Percentiles rank a stretch among this genome's conserved stretches.
Conservation (phyloP, 495 filamentous ascomycete genomes). For the Penicillium bialowiezense region DNA sequence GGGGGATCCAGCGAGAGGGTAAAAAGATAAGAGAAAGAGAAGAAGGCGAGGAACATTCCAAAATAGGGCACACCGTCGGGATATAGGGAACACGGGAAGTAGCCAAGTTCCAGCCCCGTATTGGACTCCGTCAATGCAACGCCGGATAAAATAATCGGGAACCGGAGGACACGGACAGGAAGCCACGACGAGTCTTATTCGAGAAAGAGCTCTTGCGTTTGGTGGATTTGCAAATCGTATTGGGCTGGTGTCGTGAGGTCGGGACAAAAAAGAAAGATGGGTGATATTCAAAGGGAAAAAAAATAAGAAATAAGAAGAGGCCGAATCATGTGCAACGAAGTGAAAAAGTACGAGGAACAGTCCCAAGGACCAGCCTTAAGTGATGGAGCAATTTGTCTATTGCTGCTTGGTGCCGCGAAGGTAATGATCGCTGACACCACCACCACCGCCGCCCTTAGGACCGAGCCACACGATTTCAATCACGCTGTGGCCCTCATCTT, state of each 20-base stretch:
- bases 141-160: constrained; percentile 31
- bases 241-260: constrained; percentile 22
- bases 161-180: constrained; percentile 24
- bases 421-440: constrained; percentile 33
- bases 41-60: constrained; percentile 6
- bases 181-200: constrained; percentile 26
- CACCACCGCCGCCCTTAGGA: constrained; percentile 42
- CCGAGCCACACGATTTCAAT: constrained; percentile 52
- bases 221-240: constrained; percentile 18
- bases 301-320: background rate
- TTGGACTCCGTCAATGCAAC: constrained; percentile 33
- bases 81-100: constrained; percentile 26
- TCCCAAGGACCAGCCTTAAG: constrained; percentile 27
- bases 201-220: constrained; percentile 11
- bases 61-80: constrained; percentile 12
- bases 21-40: constrained; percentile 5
- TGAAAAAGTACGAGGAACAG: constrained; percentile 16
- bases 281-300: constrained; percentile 14
- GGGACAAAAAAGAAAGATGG: constrained; percentile 12
- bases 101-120: constrained; percentile 25
- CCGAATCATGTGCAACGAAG: constrained; percentile 42
- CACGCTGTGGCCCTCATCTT: constrained; percentile 44
- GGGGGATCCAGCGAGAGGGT: background rate
- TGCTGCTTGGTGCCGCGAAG: constrained; percentile 29
- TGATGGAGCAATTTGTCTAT: constrained; percentile 10